Evolutionary conservation across 2,329 filamentous ascomycete species (phyloP).

Genomic region (Verticillium isaacii): DNA sequence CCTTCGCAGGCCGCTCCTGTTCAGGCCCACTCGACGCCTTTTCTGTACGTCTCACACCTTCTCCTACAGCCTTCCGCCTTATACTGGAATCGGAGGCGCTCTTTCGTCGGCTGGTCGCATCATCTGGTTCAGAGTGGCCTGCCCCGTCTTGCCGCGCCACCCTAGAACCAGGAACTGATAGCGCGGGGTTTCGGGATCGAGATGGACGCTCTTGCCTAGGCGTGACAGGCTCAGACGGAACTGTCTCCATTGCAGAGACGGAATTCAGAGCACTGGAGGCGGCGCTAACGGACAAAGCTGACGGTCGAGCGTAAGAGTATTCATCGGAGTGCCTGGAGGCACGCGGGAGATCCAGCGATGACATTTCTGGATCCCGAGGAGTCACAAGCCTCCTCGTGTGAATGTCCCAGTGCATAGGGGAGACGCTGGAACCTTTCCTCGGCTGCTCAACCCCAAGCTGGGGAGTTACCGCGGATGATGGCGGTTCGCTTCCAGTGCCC

Average conservation of each 20-base stretch:
- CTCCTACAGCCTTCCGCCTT: constrained; percentile 6
- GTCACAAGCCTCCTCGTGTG: constrained; percentile 47
- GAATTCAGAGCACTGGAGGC: constrained; percentile 50
- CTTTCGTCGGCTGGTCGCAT: constrained; percentile 2
- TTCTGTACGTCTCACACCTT: background rate
- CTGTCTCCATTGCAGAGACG: background rate
- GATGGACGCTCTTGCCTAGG: background rate
- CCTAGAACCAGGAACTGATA: background rate
- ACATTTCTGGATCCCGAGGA: constrained; percentile 25
- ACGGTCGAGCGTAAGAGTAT: constrained; percentile 29
- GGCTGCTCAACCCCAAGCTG: constrained; percentile 25
- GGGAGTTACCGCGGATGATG: constrained; percentile 13
- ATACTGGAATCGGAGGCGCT: constrained; percentile 4
- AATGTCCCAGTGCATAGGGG: constrained; percentile 46
- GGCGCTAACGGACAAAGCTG: constrained; percentile 48
- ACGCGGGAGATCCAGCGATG: constrained; percentile 19
- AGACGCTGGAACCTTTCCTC: constrained; percentile 20
- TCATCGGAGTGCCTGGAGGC: constrained; percentile 34
- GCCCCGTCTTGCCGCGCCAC: background rate
- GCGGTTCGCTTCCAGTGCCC: constrained; percentile 17
- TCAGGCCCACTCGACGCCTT: constrained; percentile 4
- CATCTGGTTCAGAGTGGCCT: constrained; percentile 1
- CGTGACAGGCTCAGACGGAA: background rate
- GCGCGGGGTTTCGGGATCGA: background rate
- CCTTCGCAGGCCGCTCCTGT: constrained; percentile 2